Conservation (phyloP, 441 rosid genomes). For the Eruca vesicaria region DNA sequence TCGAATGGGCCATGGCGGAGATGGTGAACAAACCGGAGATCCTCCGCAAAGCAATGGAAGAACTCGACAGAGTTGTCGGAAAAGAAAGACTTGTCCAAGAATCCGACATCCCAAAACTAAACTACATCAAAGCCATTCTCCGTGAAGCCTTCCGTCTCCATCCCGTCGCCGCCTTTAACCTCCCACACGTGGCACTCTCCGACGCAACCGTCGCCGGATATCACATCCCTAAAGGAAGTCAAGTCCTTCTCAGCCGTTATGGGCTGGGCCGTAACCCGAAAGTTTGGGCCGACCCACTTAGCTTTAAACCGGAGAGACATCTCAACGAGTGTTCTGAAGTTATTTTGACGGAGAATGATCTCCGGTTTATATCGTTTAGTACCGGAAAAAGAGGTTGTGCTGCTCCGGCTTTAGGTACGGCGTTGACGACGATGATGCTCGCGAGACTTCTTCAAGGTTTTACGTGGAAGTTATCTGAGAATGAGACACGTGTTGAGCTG, state of each 20-base stretch:
- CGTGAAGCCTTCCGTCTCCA: conserved; percentile 45
- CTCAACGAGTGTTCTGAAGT: conserved; percentile 26
- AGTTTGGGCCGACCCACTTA: conserved; percentile 28
- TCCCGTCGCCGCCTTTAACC: conserved; percentile 38
- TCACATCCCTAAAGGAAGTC: conserved; percentile 32
- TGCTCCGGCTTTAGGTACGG: conserved; percentile 34
- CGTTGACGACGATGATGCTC: conserved; percentile 29
- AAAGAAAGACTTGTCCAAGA: conserved; percentile 49
- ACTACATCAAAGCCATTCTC: conserved; percentile 38
- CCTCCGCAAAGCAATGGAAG: conserved; percentile 39
- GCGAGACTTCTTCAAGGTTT: conserved; percentile 40
- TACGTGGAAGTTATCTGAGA: conserved; percentile 21
- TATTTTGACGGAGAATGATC: conserved; percentile 30
- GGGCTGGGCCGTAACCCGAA: conserved; percentile 34
- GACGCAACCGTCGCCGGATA: conserved; percentile 34
- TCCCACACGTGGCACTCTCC: conserved; percentile 36
- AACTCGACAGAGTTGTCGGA: conserved; percentile 43
- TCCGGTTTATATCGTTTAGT: conserved; percentile 45
- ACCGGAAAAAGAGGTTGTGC: conserved; percentile 41
- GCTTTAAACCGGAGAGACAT: conserved; percentile 44
- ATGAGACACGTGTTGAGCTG: conserved; percentile 19
- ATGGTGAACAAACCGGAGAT: conserved; percentile 45
- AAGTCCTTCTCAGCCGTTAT: conserved; percentile 23
- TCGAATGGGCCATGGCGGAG: conserved; percentile 48
- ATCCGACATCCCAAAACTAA: conserved; percentile 39